Evolutionary conservation across 495 filamentous ascomycete genomes (phyloP), one percentile per base, ranked within the genome.

Genomic region (Aspergillus carlsbadensis): DNA sequence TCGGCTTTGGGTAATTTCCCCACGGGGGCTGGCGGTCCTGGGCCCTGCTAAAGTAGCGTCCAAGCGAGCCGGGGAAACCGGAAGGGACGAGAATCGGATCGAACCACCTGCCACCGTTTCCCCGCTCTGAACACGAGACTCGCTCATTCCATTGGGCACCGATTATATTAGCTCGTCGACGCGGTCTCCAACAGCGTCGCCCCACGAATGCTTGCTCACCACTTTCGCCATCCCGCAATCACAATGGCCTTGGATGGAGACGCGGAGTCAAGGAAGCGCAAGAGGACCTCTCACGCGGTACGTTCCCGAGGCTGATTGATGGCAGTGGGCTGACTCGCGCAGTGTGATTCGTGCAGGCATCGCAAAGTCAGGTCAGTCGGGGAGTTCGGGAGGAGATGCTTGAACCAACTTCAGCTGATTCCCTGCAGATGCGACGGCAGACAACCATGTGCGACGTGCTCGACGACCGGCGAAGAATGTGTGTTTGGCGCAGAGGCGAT

Each of bases 291-390:
- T 5, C 52, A 55, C 22, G 52, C 52, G 33, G 52, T 55, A 47
- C 11, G 13, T 18, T 35, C 46, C n/a, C 26, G 14, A 17, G 43
- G 44, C 26, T 31, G 26, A 13, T 34, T 29, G 26, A 18, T 10
- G 6, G 3, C 29, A 29, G 10, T 34, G 8, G 15, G 15, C 29
- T 34, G 13, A 48, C 45, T 17, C 45, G 15, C n/a, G 21, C 33
- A 55, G 52, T 55, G 52, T 40, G 52, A 55, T 15, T 47, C 52
- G 17, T 55, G 52, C 39, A 42, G 52, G 11, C 52, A 55, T 44
- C 52, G 52, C 42, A 55, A 55, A 39, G 52, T 55, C 21, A 33
- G 52, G 52, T 55, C 21, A 36, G 52, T 37, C 17, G 26, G 24
- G 29, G 17, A 7, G 22, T 26, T 35, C 29, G 14, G 4, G 8